These are phyloP conservation scores for Fraxinus paxiana DNA, from an alignment of 305 asterid genomes.

Conservation along the genomic window DNA sequence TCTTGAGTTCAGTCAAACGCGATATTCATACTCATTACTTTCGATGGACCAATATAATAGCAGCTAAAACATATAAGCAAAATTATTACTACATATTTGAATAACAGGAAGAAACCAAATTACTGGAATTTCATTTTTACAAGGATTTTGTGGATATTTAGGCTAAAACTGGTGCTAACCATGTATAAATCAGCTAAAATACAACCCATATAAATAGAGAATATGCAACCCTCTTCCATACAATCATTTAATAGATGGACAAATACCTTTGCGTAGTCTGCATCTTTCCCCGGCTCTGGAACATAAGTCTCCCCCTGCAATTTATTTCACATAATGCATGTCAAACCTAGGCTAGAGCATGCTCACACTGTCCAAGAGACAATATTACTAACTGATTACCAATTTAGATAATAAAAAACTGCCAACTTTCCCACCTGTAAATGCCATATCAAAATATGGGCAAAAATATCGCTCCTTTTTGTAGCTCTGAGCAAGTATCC, in stretches of 20 bases:
- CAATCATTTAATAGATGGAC: neutral
- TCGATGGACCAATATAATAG: neutral
- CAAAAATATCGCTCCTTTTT: slow-evolving; percentile 88
- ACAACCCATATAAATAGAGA: neutral
- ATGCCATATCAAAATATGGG: slow-evolving; percentile 98
- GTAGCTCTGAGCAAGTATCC: slow-evolving; percentile 99
- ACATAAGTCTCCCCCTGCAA: slow-evolving; percentile 76
- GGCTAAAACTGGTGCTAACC: neutral
- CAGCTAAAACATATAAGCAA: neutral
- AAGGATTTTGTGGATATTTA: neutral
- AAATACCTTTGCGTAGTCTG: slow-evolving; percentile 58
- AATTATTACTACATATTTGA: neutral
- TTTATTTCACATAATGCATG: slow-evolving; percentile 23
- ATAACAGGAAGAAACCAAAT: neutral
- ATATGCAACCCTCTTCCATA: neutral
- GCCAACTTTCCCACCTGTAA: slow-evolving; percentile 57
- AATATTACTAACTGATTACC: slow-evolving; percentile 14
- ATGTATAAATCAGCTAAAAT: neutral
- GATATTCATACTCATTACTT: neutral
- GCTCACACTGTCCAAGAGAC: slow-evolving; percentile 16
- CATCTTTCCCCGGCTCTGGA: slow-evolving; percentile 67
- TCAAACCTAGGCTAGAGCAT: slow-evolving; percentile 27
- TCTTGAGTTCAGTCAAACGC: neutral
- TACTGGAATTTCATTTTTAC: neutral
- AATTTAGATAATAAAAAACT: neutral